A percentile compares a stretch with the other conserved stretches of the same genome.
Conservation (phyloP, 2,329 filamentous ascomycete species). For the Neofusicoccum kwambonambiense region DNA sequence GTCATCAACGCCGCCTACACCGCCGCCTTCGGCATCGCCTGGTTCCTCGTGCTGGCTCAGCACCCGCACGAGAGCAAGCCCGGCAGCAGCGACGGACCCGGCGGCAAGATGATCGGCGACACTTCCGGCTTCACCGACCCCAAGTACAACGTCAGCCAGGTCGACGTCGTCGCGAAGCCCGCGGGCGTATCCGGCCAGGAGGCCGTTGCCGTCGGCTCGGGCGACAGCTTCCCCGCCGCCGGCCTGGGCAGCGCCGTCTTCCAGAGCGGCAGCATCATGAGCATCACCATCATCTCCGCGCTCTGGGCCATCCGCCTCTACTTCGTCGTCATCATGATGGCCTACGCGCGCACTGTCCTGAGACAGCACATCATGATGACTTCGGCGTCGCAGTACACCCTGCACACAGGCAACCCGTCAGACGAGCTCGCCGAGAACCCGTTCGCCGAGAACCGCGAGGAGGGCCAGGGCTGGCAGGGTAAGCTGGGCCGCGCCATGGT, state of each 20-base stretch:
- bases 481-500: conserved; percentile 78
- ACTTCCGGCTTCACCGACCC: conserved; percentile 65
- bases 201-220: conserved; percentile 48
- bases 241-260: conserved; percentile 64
- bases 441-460: conserved; percentile 67
- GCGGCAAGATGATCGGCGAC: conserved; percentile 58
- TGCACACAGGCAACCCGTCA: conserved; percentile 17
- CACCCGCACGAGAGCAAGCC: conserved; percentile 47
- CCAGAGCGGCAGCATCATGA: conserved; percentile 67
- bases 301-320: conserved; percentile 78
- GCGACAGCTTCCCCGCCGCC: conserved; percentile 32
- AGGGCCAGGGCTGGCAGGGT: conserved; percentile 77
- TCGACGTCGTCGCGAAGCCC: conserved; percentile 53
- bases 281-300: conserved; percentile 70
- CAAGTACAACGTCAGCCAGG: conserved; percentile 59
- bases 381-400: conserved; percentile 21
- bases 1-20: conserved; percentile 81
- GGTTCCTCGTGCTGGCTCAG: conserved; percentile 75
- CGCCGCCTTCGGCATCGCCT: conserved; percentile 74
- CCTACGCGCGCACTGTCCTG: conserved; percentile 75
- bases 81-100: conserved; percentile 42
- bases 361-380: conserved; percentile 61
- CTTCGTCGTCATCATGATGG: conserved; percentile 79
- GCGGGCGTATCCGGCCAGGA: conserved; percentile 52
- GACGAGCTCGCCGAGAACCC: conserved; percentile 60